These are phyloP conservation scores for Dichomitus squalens DNA, from an alignment of 1,284 basidiomycete species.

Conservation along the genomic window DNA sequence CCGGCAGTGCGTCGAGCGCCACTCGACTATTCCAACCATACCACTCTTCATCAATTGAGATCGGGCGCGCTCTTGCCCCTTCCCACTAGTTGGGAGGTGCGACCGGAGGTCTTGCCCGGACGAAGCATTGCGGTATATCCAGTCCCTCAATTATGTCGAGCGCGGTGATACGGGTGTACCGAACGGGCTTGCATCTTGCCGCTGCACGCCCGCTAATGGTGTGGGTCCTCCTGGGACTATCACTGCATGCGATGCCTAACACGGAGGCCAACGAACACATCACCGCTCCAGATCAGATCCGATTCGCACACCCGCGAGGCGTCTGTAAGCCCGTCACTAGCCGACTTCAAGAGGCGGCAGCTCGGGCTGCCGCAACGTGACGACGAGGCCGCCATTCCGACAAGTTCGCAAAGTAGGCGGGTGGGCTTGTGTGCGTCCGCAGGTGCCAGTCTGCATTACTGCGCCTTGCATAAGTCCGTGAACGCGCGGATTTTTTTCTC, in stretches of 20 bases:
- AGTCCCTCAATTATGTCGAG: not conserved
- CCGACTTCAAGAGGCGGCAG: not conserved
- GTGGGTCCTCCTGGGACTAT: not conserved
- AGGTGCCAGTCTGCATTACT: too few species aligned
- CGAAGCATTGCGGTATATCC: not conserved
- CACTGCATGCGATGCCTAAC: not conserved
- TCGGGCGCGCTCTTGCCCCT: not conserved
- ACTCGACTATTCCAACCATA: not conserved
- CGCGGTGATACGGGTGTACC: not conserved
- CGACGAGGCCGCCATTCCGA: constrained; percentile 18
- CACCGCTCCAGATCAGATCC: too few species aligned
- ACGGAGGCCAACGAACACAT: too few species aligned
- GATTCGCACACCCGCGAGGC: too few species aligned
- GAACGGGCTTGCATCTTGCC: too few species aligned
- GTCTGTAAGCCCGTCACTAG: not conserved
- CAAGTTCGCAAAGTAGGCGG: not conserved
- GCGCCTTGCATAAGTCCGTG: too few species aligned
- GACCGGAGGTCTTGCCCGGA: not conserved
- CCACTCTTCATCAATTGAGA: not conserved
- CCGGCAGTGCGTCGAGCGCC: constrained; percentile 2
- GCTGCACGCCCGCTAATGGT: too few species aligned
- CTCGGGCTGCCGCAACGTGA: constrained; percentile 3
- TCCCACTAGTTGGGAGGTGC: not conserved
- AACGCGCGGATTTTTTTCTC: too few species aligned
- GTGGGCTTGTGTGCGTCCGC: not conserved